Percentiles rank a stretch among this genome's conserved stretches.
These are phyloP conservation scores for Trypanosoma theileri DNA, from an alignment of 208 protist genomes.

Conservation along the genomic window DNA sequence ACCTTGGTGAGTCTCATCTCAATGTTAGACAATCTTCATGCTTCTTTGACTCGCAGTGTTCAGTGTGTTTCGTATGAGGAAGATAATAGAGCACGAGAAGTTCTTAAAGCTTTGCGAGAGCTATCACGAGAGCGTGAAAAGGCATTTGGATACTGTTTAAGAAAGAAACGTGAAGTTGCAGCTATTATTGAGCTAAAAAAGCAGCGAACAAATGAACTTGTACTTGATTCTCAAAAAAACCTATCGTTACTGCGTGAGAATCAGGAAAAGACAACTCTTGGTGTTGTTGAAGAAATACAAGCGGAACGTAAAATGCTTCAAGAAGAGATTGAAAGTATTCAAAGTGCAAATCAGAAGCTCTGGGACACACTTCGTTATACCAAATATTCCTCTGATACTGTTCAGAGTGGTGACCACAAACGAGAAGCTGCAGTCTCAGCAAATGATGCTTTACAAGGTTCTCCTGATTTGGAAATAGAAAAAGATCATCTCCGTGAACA, in stretches of 20 bases:
- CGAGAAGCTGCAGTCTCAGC: constrained; percentile 46
- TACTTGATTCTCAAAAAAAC: constrained; percentile 56
- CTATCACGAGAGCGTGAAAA: constrained; percentile 72
- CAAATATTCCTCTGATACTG: constrained; percentile 40
- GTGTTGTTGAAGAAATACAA: constrained; percentile 66
- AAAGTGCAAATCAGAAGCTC: constrained; percentile 56
- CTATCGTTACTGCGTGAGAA: constrained; percentile 38
- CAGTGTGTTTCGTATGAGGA: constrained; percentile 40
- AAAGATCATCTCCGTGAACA: constrained; percentile 58
- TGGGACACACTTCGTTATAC: constrained; percentile 50
- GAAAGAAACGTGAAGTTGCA: constrained; percentile 70
- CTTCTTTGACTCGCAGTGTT: constrained; percentile 61
- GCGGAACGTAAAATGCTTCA: constrained; percentile 54
- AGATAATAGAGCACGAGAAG: constrained; percentile 59
- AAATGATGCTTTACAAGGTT: constrained; percentile 39
- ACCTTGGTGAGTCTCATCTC: constrained; percentile 67
- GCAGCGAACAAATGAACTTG: constrained; percentile 56
- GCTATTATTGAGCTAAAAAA: constrained; percentile 73
- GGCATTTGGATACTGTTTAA: constrained; percentile 50
- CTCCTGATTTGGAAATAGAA: constrained; percentile 51
- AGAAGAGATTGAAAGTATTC: constrained; percentile 60
- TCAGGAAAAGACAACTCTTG: constrained; percentile 48
- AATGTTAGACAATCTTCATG: constrained; percentile 78
- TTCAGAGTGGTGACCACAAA: constrained; percentile 40
- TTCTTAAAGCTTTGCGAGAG: constrained; percentile 76